A percentile compares a stretch with the other conserved stretches of the same genome.
These are phyloP conservation scores for Gossypium sturtianum DNA, from an alignment of 345 rosid genomes.

Conservation along the genomic window DNA sequence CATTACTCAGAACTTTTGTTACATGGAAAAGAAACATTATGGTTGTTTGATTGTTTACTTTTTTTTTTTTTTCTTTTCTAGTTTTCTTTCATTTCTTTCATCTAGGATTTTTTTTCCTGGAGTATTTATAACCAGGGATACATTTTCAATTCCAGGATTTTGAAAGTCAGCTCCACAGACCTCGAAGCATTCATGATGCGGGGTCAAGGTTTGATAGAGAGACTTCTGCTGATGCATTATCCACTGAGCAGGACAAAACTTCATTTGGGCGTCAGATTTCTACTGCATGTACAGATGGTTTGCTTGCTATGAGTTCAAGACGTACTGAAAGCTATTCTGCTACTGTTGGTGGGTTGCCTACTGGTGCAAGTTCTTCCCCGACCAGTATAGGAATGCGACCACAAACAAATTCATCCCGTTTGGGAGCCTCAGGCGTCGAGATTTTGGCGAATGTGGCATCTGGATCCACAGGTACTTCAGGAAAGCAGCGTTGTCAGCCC, in stretches of 20 bases:
- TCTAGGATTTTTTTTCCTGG: not conserved
- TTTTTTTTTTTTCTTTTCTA: not conserved
- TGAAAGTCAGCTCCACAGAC: constrained; percentile 41
- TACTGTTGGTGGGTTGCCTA: constrained; percentile 28
- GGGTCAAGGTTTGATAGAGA: constrained; percentile 37
- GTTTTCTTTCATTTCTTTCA: not conserved
- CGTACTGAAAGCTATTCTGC: constrained; percentile 46
- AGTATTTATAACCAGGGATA: not conserved
- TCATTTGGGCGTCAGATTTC: constrained; percentile 32
- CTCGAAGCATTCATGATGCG: constrained; percentile 31
- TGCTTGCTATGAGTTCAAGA: constrained; percentile 21
- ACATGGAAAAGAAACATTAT: not conserved
- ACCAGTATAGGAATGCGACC: constrained; percentile 43
- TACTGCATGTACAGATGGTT: constrained; percentile 41
- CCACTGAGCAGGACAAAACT: constrained; percentile 49
- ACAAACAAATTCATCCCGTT: constrained; percentile 29
- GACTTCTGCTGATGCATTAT: constrained; percentile 30
- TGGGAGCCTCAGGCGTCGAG: constrained; percentile 35
- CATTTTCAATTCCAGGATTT: constrained; percentile 41
- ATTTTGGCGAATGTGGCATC: constrained; percentile 32
- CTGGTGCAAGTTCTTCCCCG: constrained; percentile 33
- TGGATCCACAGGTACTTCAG: constrained; percentile 39
- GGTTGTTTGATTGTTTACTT: not conserved
- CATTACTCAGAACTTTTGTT: not conserved
- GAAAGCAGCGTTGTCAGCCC: constrained; percentile 41